Evolutionary conservation across 2,329 filamentous ascomycete genomes (phyloP).

Genomic region (Geosmithia flava): DNA sequence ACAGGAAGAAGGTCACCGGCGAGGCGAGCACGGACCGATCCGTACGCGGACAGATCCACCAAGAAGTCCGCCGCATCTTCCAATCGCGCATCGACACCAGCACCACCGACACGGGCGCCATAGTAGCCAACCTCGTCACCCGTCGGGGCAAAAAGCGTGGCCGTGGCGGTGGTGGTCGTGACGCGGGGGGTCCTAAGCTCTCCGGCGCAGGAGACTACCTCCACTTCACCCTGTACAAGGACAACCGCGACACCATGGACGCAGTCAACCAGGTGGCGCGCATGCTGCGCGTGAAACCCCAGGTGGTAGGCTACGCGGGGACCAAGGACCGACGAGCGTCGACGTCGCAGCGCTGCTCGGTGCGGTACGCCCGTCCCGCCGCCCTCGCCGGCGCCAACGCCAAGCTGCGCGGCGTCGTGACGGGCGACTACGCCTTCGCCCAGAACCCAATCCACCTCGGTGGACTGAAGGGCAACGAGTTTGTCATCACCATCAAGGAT

Average conservation of each 20-base stretch:
- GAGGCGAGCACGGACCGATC: slow-evolving; percentile 29
- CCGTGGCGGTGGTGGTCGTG: slow-evolving; percentile 7
- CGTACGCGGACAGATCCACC: slow-evolving; percentile 35
- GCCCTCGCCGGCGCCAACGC: slow-evolving; percentile 53
- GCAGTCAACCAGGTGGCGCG: slow-evolving; percentile 66
- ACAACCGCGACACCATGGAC: slow-evolving; percentile 96
- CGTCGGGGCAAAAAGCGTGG: slow-evolving; percentile 17
- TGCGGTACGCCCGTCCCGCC: slow-evolving; percentile 35
- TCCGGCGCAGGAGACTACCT: slow-evolving; percentile 57
- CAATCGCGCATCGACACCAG: slow-evolving; percentile 63
- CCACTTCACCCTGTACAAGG: slow-evolving; percentile 89
- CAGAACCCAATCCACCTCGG: slow-evolving; percentile 65
- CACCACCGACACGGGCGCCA: slow-evolving; percentile 45
- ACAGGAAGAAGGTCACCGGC: slow-evolving; percentile 20
- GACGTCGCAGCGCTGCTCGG: slow-evolving; percentile 72
- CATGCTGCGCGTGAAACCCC: slow-evolving; percentile 60
- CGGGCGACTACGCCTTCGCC: slow-evolving; percentile 76
- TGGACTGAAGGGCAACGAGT: slow-evolving; percentile 80
- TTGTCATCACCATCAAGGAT: slow-evolving; percentile 82
- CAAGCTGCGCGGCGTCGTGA: slow-evolving; percentile 47
- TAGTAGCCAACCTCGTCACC: slow-evolving; percentile 54
- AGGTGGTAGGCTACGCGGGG: slow-evolving; percentile 64
- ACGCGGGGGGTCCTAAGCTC: slow-evolving; percentile 10
- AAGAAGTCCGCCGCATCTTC: slow-evolving; percentile 68
- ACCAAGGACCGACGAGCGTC: slow-evolving; percentile 86